Conservation (phyloP, 768 basidiomycete species). For the Lactarius evosmus region DNA sequence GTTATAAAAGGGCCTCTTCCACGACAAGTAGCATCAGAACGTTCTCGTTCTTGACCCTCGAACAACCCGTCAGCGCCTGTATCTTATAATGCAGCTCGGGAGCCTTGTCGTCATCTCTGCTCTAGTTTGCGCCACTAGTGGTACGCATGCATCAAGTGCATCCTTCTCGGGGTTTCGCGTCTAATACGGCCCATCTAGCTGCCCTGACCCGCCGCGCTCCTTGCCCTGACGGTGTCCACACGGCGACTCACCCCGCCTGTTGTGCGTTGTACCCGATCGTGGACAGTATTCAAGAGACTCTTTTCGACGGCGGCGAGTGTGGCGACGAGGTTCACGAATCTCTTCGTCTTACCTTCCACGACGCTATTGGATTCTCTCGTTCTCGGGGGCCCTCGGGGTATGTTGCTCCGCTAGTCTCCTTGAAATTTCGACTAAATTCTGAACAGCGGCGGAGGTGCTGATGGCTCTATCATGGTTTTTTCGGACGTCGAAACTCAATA, state of each 20-base stretch:
- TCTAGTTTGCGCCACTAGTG: constrained; percentile 23
- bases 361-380: constrained; percentile 28
- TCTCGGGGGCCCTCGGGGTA: constrained; percentile 26
- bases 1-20: constrained; percentile 4
- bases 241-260: constrained; percentile 33
- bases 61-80: neutral
- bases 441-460: constrained; percentile 36
- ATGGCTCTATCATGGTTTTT: constrained; percentile 51
- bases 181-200: constrained; percentile 16
- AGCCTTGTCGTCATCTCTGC: constrained; percentile 26
- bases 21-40: neutral
- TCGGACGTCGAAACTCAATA: constrained; percentile 42
- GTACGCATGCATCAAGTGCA: neutral
- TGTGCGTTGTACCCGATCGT: constrained; percentile 35
- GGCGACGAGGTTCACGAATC: constrained; percentile 34
- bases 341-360: constrained; percentile 34
- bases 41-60: neutral
- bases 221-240: constrained; percentile 35
- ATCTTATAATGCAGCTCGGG: constrained; percentile 30
- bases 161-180: neutral
- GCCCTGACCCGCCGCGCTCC: constrained; percentile 29
- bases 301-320: constrained; percentile 35
- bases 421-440: neutral
- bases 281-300: constrained; percentile 34
- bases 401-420: constrained; percentile 3